phyloP scores from a whole-genome alignment of 257 asterid species.

The Plantago major region DNA sequence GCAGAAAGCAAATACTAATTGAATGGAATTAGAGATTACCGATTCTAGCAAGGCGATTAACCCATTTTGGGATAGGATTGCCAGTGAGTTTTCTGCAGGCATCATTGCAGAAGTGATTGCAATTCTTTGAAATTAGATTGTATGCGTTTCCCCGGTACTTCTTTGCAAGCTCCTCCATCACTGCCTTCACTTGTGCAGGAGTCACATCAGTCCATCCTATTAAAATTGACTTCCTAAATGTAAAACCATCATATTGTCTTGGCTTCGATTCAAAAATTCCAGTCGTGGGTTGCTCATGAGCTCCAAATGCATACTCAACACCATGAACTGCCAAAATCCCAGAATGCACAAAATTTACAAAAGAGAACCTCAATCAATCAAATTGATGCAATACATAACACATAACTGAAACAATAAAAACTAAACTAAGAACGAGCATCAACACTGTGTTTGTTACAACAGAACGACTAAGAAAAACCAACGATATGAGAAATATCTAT shows the following conservation, averaged over 20 bases:
- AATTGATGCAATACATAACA: no score
- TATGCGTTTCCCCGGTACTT: slow-evolving; percentile 27
- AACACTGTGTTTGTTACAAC: no score
- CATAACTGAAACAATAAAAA: no score
- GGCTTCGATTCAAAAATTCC: slow-evolving; percentile 57
- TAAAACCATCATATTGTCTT: slow-evolving; percentile 42
- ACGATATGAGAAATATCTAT: no score
- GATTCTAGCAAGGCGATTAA: slow-evolving; percentile 32
- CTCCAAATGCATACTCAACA: slow-evolving; percentile 50
- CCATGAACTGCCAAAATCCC: slow-evolving; percentile 31
- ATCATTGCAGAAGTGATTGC: slow-evolving; percentile 39
- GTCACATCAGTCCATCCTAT: slow-evolving; percentile 29
- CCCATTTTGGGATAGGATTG: slow-evolving; percentile 31
- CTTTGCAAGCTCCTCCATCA: slow-evolving; percentile 28
- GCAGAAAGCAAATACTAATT: no score
- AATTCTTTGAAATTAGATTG: slow-evolving; percentile 31
- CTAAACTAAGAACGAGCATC: no score
- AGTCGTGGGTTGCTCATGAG: slow-evolving; percentile 41
- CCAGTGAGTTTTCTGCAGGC: slow-evolving; percentile 26
- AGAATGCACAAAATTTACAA: no score
- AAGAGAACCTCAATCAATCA: no score
- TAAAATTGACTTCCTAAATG: slow-evolving; percentile 33
- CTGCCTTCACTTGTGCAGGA: slow-evolving; percentile 11
- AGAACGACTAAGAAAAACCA: no score
- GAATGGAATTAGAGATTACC: slow-evolving; percentile 12